Base-by-base conservation (phyloP, 2,329 filamentous ascomycete species). In the Phialemonium atrogriseum region DNA sequence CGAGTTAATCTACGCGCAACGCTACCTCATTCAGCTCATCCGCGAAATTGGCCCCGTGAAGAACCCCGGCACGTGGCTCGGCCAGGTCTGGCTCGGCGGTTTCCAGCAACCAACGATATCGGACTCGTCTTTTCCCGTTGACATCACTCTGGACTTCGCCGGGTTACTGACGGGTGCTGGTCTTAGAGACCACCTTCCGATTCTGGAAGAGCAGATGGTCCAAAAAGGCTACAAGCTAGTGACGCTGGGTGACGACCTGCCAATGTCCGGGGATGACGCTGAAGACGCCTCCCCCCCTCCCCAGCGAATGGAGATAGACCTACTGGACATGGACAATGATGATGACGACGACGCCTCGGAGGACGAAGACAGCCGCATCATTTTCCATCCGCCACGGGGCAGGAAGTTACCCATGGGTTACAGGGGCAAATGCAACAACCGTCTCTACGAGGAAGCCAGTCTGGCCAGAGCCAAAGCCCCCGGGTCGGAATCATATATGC, bases 341-440 rank as follows among this genome's bases (percentile, higher is more conserved):
- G 44, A 36, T 20, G 42, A 46, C 5, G 41, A 46, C 5, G 45
- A 38, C 7, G 46, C 51, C 15, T 33, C 41, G 4, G 48, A 50
- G 7, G 39, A 43, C 10, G 37, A 51, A 20, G 21, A 41, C 17
- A 35, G 32, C 13, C 58, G 56, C 30, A 58, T 58, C 9, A 54
- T 73, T 10, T 70, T 71, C 40, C 62, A 68, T 15, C 61, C 70
- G 3, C 67, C 67, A 1, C 51, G 51, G 5, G 51, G 55, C 11
- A 37, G 20, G 31, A 30, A 15, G 13, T 13, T 35, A 20, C 24
- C 27, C 8, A 5, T 32, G 27, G 25, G 30, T 7, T 27, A 36
- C 10, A 34, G 38, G 3, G 54, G 53, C 1, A 53, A 46, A 24
- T 68, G 62, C 42, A 41, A 41, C 17, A 76, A 76, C 35, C 39